These are phyloP conservation scores for Raddia distichophylla DNA, from an alignment of 176 grass and related monocot species.

Conservation along the genomic window DNA sequence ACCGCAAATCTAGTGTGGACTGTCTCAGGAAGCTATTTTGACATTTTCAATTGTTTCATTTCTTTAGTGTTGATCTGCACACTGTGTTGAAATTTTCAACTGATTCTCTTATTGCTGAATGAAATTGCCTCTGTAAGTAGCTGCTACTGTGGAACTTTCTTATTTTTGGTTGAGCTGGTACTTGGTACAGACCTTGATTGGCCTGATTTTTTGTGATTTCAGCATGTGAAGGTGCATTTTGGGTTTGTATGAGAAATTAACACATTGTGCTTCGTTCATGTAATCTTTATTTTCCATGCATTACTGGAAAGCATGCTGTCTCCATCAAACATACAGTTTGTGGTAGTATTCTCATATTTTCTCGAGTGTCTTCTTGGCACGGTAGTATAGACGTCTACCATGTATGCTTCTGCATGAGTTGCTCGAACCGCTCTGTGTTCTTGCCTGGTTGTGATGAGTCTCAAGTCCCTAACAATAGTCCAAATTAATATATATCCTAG, in stretches of 20 bases:
- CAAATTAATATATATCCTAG: neutral
- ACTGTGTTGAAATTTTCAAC: neutral
- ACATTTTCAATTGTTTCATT: conserved; percentile 12
- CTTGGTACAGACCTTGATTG: neutral
- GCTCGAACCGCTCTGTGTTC: neutral
- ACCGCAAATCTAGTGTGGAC: neutral
- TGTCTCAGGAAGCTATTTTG: neutral
- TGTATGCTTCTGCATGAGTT: neutral
- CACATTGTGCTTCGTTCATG: neutral
- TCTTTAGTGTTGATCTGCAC: neutral
- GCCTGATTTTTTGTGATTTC: neutral
- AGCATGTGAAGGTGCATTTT: neutral
- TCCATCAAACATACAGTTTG: neutral
- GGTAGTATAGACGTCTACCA: neutral
- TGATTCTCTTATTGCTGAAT: neutral
- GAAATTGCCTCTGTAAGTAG: conserved; percentile 9
- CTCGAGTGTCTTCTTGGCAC: neutral
- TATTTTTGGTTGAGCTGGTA: neutral
- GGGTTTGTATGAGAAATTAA: no score
- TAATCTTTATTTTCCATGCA: neutral
- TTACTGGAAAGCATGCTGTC: neutral
- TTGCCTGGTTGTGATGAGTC: neutral
- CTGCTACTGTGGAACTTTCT: neutral
- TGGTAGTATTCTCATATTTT: neutral
- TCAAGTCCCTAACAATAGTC: neutral